Base-by-base conservation (phyloP, 208 protist genomes). In the Angomonas deanei region DNA sequence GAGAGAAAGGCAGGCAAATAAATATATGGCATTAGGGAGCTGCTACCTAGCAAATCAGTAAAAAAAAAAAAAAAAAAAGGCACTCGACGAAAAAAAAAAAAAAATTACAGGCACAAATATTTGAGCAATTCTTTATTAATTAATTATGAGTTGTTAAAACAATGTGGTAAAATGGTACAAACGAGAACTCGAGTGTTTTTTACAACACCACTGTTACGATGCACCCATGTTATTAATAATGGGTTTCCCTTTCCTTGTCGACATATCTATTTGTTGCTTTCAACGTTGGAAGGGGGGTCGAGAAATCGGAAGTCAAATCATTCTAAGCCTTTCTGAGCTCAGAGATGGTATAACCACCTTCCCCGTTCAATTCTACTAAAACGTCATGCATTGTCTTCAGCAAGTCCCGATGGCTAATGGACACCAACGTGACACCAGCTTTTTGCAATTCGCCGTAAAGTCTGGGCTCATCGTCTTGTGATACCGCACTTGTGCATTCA, bases 401-500 rank as follows among this genome's bases (percentile, higher is more conserved):
- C 17, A 84, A 64, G 28, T 90, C 83, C 42, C 81, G 76, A 62
- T 96, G 88, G 2, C 87, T 93, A 15, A 96, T 75, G 1, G 88
- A 93, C 33, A 97, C 71, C 10, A 96, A 58, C 8, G 91, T 96
- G 34, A 93, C 63, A 2, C 91, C 91, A 0, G 62, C 68, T 39
- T 84, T 77, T 56, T 85, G 80, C 23, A 95, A 76, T 19, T 69
- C 27, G 2, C 39, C 52, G 66, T 95, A 96, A 11, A 97, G 70
- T 24, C 54, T 62, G 5, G 68, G 71, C 68, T 96, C 91, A 39
- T 91, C 78, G 48, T 91, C 85, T 42, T 92, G 82, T 0, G 91
- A 93, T 15, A 97, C 68, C 31, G 88, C 89, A 61, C 83, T 93
- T 4, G 93, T 97, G 73, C 87, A 94, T 56, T 97, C 93, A 64